These are phyloP conservation scores for Baudoinia panamericana DNA, from an alignment of 495 filamentous ascomycete species.

Conservation along the genomic window DNA sequence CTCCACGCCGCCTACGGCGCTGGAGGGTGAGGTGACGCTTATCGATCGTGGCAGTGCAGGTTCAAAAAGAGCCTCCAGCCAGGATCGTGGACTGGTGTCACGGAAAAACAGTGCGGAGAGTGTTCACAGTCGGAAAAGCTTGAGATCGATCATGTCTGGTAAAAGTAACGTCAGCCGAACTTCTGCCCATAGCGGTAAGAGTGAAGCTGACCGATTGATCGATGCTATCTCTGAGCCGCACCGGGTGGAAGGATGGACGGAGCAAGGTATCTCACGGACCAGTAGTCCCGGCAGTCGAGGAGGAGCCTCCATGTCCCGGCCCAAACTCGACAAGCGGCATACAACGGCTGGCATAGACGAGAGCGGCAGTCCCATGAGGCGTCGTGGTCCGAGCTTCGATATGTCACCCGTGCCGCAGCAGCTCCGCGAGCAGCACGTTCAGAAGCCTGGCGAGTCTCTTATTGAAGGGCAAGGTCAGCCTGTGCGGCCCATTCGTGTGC, in stretches of 20 bases:
- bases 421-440: background rate
- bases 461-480: slow-evolving; percentile 23
- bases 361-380: slow-evolving; percentile 2
- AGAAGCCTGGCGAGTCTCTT: slow-evolving; percentile 20
- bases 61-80: background rate
- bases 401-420: background rate
- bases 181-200: slow-evolving; percentile 37
- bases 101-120: slow-evolving; percentile 31
- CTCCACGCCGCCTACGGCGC: slow-evolving; percentile 26
- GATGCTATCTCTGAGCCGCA: slow-evolving; percentile 58
- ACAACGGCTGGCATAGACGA: background rate
- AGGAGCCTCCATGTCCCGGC: background rate
- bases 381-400: background rate
- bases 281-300: slow-evolving; percentile 6
- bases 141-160: slow-evolving; percentile 41
- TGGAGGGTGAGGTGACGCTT: slow-evolving; percentile 49
- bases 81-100: slow-evolving; percentile 1
- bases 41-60: slow-evolving; percentile 32
- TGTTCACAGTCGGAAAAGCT: slow-evolving; percentile 31
- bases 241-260: slow-evolving; percentile 28
- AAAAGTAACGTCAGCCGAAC: slow-evolving; percentile 34
- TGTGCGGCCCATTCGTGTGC: slow-evolving; percentile 23
- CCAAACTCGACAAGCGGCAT: slow-evolving; percentile 14
- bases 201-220: slow-evolving; percentile 63
- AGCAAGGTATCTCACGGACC: slow-evolving; percentile 5